Evolutionary conservation across 331 rosid species (phyloP).

Genomic region (Malus hybrid): DNA sequence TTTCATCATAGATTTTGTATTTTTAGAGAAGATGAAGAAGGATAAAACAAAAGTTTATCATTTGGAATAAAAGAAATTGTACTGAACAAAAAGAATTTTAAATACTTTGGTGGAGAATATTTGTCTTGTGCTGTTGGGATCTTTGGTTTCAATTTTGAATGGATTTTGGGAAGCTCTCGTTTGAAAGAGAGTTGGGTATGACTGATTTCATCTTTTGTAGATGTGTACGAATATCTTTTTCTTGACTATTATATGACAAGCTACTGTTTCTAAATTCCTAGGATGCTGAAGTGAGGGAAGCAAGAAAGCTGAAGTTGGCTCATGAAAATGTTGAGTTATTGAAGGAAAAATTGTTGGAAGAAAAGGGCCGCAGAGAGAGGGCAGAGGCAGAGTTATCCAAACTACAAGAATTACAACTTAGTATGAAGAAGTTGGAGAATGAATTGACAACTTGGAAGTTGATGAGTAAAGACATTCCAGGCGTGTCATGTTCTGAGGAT

Average conservation of each 20-base stretch:
- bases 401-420: slow-evolving; percentile 58
- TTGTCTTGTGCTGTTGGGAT: not conserved
- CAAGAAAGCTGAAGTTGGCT: slow-evolving; percentile 71
- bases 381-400: slow-evolving; percentile 67
- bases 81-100: not conserved
- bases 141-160: not conserved
- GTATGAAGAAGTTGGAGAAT: slow-evolving; percentile 61
- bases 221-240: not conserved
- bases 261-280: slow-evolving; percentile 3
- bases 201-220: not conserved
- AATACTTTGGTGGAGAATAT: not conserved
- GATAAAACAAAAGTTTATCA: not conserved
- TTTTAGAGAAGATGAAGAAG: not conserved
- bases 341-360: slow-evolving; percentile 79
- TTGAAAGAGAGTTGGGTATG: not conserved
- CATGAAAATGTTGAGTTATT: slow-evolving; percentile 63
- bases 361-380: slow-evolving; percentile 63
- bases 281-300: slow-evolving; percentile 96
- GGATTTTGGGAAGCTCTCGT: not conserved
- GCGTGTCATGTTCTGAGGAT: slow-evolving; percentile 66
- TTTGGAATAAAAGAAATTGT: not conserved
- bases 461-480: slow-evolving; percentile 63
- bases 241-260: not conserved
- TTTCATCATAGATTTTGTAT: not conserved
- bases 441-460: slow-evolving; percentile 66